Evolutionary conservation across 2,329 filamentous ascomycete species (phyloP).

Genomic region (Xylaria sp.): DNA sequence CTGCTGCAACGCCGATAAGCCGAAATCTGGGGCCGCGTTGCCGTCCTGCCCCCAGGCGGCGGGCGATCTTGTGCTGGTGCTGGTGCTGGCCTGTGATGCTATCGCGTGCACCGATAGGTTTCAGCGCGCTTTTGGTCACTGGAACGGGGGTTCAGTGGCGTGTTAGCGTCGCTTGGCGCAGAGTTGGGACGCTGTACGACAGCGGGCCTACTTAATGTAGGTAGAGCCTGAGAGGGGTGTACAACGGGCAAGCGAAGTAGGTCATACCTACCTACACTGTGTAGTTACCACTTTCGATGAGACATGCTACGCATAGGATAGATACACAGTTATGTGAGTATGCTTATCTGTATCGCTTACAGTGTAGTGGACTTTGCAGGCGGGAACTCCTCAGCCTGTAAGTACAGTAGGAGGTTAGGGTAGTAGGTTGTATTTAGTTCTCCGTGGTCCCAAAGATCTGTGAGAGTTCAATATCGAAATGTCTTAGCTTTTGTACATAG

Average conservation of each 20-base stretch:
- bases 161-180: constrained; percentile 29
- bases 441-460: neutral
- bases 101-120: constrained; percentile 30
- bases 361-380: neutral
- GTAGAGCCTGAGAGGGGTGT: too few species aligned
- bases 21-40: constrained; percentile 23
- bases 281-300: neutral
- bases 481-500: neutral
- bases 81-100: constrained; percentile 25
- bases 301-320: neutral
- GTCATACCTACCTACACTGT: neutral
- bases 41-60: neutral
- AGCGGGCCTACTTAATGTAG: neutral
- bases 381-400: neutral
- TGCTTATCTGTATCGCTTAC: neutral
- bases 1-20: constrained; percentile 22
- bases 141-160: constrained; percentile 26
- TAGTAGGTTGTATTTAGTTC: neutral
- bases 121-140: constrained; percentile 21
- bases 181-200: neutral
- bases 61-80: neutral
- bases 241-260: neutral
- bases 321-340: neutral
- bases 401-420: neutral
- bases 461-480: neutral